Conservation (phyloP, 1,284 basidiomycete genomes). For the Pascua guehoae region DNA sequence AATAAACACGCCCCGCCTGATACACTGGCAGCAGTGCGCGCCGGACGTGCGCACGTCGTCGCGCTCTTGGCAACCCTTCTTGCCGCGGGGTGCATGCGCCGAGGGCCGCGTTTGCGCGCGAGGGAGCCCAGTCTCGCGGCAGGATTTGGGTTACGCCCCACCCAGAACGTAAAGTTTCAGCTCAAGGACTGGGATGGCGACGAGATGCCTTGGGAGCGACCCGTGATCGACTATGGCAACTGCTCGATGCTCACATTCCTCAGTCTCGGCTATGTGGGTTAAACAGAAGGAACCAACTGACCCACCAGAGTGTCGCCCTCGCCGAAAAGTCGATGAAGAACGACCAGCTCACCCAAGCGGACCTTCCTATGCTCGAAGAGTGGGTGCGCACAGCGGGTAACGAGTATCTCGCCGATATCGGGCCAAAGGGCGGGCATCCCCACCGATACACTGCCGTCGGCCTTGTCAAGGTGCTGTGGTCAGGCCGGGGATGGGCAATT, state of each 20-base stretch:
- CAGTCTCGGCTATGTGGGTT: constrained; percentile 40
- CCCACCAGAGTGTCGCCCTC: constrained; percentile 27
- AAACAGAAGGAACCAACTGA: background rate
- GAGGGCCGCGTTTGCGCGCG: constrained; percentile 38
- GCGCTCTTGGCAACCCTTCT: background rate
- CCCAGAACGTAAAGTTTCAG: constrained; percentile 2
- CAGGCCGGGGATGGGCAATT: constrained; percentile 27
- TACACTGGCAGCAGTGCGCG: too few species aligned
- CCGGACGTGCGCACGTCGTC: background rate
- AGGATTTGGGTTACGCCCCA: constrained; percentile 35
- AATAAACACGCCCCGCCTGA: constrained; percentile 14
- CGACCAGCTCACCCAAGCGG: constrained; percentile 29
- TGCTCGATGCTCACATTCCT: constrained; percentile 42
- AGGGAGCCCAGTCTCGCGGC: constrained; percentile 31
- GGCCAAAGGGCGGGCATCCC: constrained; percentile 17
- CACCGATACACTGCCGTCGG: constrained; percentile 21
- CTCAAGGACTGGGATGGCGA: background rate
- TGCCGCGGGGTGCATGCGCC: constrained; percentile 31
- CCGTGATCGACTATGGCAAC: constrained; percentile 43
- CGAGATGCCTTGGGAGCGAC: constrained; percentile 3
- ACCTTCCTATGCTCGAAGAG: constrained; percentile 42
- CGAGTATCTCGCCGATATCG: constrained; percentile 8
- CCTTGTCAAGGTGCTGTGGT: constrained; percentile 33
- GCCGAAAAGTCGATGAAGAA: constrained; percentile 27
- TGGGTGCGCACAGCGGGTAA: constrained; percentile 22